Evolutionary conservation across 23 red algal species (phyloP), one percentile per base, ranked within the genome.

Genomic region (Gracilaria gracilis): DNA sequence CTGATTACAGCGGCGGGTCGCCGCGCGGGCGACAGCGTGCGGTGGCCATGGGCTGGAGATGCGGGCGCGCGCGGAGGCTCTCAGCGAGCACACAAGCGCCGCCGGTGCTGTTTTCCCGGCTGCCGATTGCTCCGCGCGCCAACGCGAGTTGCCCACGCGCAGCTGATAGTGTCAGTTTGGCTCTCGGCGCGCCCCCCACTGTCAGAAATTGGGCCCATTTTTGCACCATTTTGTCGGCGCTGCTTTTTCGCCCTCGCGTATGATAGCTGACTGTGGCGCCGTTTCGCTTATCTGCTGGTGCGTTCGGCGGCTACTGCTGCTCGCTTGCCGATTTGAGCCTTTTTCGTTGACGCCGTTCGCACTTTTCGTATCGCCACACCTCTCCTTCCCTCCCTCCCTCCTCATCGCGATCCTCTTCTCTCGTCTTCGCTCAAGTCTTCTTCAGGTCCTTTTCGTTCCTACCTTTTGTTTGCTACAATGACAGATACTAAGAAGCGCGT

Each of bases 401-500:
- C n/a, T 28, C 71, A 2, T 51, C 71, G 40, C 71, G 40, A 46
- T 51, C 71, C 36, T 9, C 31, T 79, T 2, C 46, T 79, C 54
- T 53, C 79, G 1, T 16, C 79, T 36, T 9, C 64, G 0, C 82
- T 21, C 23, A 71, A 37, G 39, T 0, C 84, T 24, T 71, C 35
- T 17, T 54, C 50, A 20, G 13, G 19, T 35, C 67, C 1, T 46
- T 40, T 24, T 74, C 64, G 0, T 36, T 14, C 5, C 67, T 65
- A 23, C 42, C 49, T 29, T 23, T 15, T n/a, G 36, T 67, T 15
- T 32, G 32, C 9, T 15, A 61, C 21, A 62, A 93, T 93, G 90
- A 81, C 72, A 35, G 90, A 93, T 32, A 86, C 71, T 37, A 94
- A 94, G 74, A 94, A 87, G 73, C 92, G 92, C 48, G 92, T 94